Percentiles rank a stretch among this genome's conserved stretches.
phyloP scores from a whole-genome alignment of 257 asterid species.

The Nicotiana otophora region DNA sequence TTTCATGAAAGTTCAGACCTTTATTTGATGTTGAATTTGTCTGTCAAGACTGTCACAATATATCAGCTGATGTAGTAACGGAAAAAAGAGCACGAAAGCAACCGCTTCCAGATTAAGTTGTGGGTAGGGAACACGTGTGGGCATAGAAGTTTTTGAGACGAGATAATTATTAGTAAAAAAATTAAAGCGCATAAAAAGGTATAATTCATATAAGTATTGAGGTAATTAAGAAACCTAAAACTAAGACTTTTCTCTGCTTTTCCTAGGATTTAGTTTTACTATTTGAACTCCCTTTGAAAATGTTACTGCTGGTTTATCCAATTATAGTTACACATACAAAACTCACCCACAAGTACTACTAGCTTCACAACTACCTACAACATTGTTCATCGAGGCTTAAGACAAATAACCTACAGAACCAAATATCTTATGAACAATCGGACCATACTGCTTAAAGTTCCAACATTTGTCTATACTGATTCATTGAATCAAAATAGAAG shows the following conservation, averaged over 20 bases:
- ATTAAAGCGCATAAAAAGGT: background rate
- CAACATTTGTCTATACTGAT: background rate
- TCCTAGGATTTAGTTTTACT: background rate
- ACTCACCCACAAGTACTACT: background rate
- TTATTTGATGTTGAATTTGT: background rate
- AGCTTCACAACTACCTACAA: background rate
- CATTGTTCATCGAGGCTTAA: background rate
- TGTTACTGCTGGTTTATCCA: background rate
- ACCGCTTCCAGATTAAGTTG: background rate
- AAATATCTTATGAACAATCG: background rate
- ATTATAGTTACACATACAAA: background rate
- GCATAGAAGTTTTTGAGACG: background rate
- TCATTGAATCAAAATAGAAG: background rate
- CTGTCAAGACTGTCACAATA: background rate
- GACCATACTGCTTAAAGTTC: background rate
- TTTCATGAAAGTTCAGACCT: background rate
- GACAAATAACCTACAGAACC: background rate
- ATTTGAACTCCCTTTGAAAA: background rate
- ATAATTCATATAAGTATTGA: background rate
- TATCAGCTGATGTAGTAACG: background rate
- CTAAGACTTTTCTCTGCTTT: background rate
- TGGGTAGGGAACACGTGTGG: background rate
- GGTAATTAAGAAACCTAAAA: background rate
- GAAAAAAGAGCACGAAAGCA: constrained; percentile 1
- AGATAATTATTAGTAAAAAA: background rate